Evolutionary conservation across 768 basidiomycete species (phyloP).

Genomic region (Sarcomyxa edulis): DNA sequence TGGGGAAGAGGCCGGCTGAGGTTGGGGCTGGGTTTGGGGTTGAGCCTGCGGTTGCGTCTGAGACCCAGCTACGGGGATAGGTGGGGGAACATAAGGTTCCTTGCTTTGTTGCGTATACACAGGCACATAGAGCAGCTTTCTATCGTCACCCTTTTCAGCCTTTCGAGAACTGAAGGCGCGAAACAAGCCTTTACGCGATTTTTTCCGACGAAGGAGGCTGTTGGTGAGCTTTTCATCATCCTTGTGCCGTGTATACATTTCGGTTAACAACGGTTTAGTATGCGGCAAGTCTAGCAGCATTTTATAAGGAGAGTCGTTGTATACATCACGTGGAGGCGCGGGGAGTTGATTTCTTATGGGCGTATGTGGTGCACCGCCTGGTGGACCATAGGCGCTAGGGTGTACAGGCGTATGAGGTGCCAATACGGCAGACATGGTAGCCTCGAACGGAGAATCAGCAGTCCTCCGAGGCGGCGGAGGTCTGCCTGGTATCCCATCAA

Average conservation of each 20-base stretch:
- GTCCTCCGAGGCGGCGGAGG: neutral
- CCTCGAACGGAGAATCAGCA: neutral
- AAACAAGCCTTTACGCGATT: conserved; percentile 37
- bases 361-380: conserved; percentile 14
- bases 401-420: conserved; percentile 25
- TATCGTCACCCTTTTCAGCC: conserved; percentile 9
- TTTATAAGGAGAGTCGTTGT: conserved; percentile 52
- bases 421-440: conserved; percentile 7
- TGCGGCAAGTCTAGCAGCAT: conserved; percentile 48
- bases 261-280: conserved; percentile 32
- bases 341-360: conserved; percentile 56
- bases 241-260: conserved; percentile 19
- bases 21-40: neutral
- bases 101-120: conserved; percentile 7
- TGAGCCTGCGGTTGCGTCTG: conserved; percentile 4
- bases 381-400: conserved; percentile 23
- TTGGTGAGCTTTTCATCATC: conserved; percentile 7
- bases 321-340: conserved; percentile 53
- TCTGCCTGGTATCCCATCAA: neutral
- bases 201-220: conserved; percentile 22
- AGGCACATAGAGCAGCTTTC: conserved; percentile 4
- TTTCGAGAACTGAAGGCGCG: conserved; percentile 35
- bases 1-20: neutral
- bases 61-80: conserved; percentile 17
- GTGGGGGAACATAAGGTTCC: neutral